These are phyloP conservation scores for Aspergillus puulaauensis DNA, from an alignment of 2,329 filamentous ascomycete genomes.

Conservation along the genomic window DNA sequence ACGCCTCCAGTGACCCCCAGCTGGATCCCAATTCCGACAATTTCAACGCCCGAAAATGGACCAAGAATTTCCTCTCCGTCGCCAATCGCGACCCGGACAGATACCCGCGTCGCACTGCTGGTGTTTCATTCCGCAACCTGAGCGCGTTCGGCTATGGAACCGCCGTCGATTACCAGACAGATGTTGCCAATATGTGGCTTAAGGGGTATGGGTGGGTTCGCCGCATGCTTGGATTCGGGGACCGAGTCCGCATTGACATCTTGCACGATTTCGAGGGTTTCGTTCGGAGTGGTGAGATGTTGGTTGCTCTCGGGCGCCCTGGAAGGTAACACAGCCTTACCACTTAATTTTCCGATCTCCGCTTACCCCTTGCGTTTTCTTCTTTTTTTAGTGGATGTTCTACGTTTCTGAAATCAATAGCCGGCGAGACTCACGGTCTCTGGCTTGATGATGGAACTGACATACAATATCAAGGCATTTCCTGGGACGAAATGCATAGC, in stretches of 20 bases:
- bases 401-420: slow-evolving; percentile 80
- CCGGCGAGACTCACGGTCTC: slow-evolving; percentile 80
- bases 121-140: slow-evolving; percentile 46
- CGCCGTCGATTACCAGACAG: slow-evolving; percentile 46
- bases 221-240: slow-evolving; percentile 28
- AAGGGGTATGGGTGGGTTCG: slow-evolving; percentile 32
- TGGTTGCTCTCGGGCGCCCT: slow-evolving; percentile 53
- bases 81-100: slow-evolving; percentile 31
- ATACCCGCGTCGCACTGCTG: slow-evolving; percentile 35
- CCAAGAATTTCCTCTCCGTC: slow-evolving; percentile 40
- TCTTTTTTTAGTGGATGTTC: slow-evolving; percentile 57
- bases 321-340: slow-evolving; percentile 33
- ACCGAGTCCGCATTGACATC: slow-evolving; percentile 55
- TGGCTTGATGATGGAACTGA: slow-evolving; percentile 68
- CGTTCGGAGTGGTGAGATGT: slow-evolving; percentile 55
- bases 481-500: slow-evolving; percentile 71
- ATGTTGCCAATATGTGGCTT: slow-evolving; percentile 44
- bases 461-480: slow-evolving; percentile 72
- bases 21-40: slow-evolving; percentile 43
- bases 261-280: slow-evolving; percentile 63
- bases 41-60: slow-evolving; percentile 48
- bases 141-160: slow-evolving; percentile 46
- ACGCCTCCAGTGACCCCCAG: slow-evolving; percentile 32
- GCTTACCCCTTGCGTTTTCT: neutral
- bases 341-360: neutral